Conservation (phyloP, 768 basidiomycete species). For the Psilocybe azurescens region DNA sequence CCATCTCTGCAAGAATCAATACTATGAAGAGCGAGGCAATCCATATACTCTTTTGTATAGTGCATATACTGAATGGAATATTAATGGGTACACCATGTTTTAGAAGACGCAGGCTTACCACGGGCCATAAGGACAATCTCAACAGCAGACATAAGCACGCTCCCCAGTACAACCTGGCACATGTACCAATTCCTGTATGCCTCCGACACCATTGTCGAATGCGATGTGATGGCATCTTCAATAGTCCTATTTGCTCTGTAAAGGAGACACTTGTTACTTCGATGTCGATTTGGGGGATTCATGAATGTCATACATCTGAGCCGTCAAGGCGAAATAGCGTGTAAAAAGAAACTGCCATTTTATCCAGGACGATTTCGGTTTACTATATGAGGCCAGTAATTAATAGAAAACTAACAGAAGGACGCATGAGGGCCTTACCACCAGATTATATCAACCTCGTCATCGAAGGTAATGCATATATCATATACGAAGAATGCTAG, state of each 20-base stretch:
- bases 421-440: slow-evolving; percentile 26
- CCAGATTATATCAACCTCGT: slow-evolving; percentile 42
- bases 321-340: slow-evolving; percentile 33
- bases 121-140: slow-evolving; percentile 34
- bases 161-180: slow-evolving; percentile 29
- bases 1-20: slow-evolving; percentile 27
- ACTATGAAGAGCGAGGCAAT: slow-evolving; percentile 27
- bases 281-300: background rate
- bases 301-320: slow-evolving; percentile 27
- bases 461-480: slow-evolving; percentile 37
- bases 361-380: slow-evolving; percentile 27
- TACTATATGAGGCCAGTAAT: slow-evolving; percentile 20
- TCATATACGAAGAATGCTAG: slow-evolving; percentile 39
- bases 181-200: slow-evolving; percentile 29
- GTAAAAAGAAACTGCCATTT: slow-evolving; percentile 36
- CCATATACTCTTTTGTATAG: slow-evolving; percentile 36
- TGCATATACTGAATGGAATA: slow-evolving; percentile 31
- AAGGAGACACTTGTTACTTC: background rate
- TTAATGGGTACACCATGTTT: background rate
- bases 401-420: background rate
- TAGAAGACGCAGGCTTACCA: slow-evolving; percentile 20
- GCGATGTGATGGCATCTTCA: slow-evolving; percentile 20
- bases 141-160: slow-evolving; percentile 33
- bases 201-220: slow-evolving; percentile 8
- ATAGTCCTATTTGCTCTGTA: slow-evolving; percentile 28